phyloP scores from a whole-genome alignment of 2,329 filamentous ascomycete genomes.

The Penicillium thymicola region DNA sequence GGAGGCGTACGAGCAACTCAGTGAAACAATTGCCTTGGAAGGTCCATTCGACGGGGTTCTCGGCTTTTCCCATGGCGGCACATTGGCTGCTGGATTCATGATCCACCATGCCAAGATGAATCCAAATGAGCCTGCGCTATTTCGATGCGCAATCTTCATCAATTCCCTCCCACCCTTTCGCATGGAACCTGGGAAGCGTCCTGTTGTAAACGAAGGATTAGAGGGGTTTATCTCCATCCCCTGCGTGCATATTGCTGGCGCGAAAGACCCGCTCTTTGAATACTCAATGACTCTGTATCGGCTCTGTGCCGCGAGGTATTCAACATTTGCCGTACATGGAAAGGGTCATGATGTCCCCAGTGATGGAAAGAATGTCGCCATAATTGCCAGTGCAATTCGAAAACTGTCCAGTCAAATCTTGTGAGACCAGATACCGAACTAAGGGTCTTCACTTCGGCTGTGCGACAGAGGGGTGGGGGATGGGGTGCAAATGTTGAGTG shows the following conservation, averaged over 20 bases:
- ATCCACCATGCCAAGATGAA: slow-evolving; percentile 27
- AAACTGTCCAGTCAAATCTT: slow-evolving; percentile 16
- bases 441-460: background rate
- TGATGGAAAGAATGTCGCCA: slow-evolving; percentile 24
- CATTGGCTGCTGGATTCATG: slow-evolving; percentile 30
- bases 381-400: slow-evolving; percentile 24
- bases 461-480: background rate
- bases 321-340: slow-evolving; percentile 25
- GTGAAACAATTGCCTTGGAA: slow-evolving; percentile 24
- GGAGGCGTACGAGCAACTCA: slow-evolving; percentile 28
- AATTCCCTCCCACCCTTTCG: slow-evolving; percentile 32
- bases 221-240: slow-evolving; percentile 27
- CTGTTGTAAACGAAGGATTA: slow-evolving; percentile 23
- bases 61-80: slow-evolving; percentile 37
- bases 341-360: slow-evolving; percentile 29
- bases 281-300: slow-evolving; percentile 25
- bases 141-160: slow-evolving; percentile 36
- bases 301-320: slow-evolving; percentile 20
- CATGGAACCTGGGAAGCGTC: slow-evolving; percentile 22
- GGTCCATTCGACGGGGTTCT: slow-evolving; percentile 32
- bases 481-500: background rate
- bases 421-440: background rate
- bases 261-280: slow-evolving; percentile 24
- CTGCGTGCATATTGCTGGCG: slow-evolving; percentile 25
- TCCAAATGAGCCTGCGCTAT: slow-evolving; percentile 20